These are phyloP conservation scores for Cercospora zeina DNA, from an alignment of 2,329 filamentous ascomycete species.

Conservation along the genomic window DNA sequence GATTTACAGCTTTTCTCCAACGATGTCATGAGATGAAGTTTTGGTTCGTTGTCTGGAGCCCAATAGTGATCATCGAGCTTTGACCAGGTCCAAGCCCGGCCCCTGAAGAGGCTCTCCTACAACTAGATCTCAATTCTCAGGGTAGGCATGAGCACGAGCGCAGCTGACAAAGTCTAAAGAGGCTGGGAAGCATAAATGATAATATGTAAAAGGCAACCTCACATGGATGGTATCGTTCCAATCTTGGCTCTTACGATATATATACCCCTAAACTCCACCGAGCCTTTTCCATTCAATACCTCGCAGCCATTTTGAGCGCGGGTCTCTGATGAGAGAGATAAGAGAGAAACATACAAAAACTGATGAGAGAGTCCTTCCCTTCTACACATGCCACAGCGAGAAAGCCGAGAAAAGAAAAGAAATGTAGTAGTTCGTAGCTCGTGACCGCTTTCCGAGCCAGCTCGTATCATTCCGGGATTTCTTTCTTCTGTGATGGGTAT, in stretches of 20 bases:
- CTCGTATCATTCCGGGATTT: not conserved
- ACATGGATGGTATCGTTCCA: not conserved
- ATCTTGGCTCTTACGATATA: not conserved
- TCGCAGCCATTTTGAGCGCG: not conserved
- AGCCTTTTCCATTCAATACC: not conserved
- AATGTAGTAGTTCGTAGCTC: slow-evolving; percentile 3
- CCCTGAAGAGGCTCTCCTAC: not conserved
- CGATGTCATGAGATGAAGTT: not conserved
- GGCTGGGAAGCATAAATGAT: no score
- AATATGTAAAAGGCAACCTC: not conserved
- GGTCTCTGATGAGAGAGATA: no score
- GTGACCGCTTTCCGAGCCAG: slow-evolving; percentile 4
- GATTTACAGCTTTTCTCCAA: slow-evolving; percentile 1
- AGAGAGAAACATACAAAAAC: not conserved
- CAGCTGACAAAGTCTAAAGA: not conserved
- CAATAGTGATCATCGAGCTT: not conserved
- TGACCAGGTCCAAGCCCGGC: not conserved
- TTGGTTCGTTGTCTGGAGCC: not conserved
- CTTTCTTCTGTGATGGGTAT: slow-evolving; percentile 3
- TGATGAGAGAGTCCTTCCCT: not conserved
- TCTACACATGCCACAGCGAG: slow-evolving; percentile 1
- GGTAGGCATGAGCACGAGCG: not conserved
- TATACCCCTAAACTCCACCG: slow-evolving; percentile 4
- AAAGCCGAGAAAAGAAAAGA: not conserved
- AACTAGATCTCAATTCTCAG: not conserved